Evolutionary conservation across 148 eudicot genomes (phyloP).

Genomic region (Rhododendron molle): DNA sequence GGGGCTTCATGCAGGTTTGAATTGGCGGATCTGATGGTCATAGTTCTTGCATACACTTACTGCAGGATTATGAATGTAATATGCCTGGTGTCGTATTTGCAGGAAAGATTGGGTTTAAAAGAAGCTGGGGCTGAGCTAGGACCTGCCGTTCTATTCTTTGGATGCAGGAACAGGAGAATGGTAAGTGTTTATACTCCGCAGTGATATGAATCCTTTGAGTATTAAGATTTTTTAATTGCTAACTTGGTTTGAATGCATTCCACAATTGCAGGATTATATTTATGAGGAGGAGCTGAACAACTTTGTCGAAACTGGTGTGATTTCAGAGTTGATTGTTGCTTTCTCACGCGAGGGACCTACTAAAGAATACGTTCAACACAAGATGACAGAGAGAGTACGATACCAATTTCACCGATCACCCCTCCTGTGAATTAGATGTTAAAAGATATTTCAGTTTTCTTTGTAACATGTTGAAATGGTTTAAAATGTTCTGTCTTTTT

Average conservation of each 20-base stretch:
- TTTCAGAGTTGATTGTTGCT: conserved; percentile 84
- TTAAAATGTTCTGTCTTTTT: background rate
- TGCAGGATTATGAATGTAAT: background rate
- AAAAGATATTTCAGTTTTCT: background rate
- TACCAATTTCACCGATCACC: background rate
- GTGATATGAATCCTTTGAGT: background rate
- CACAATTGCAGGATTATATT: conserved; percentile 63
- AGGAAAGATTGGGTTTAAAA: conserved; percentile 84
- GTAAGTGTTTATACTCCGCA: conserved; percentile 27
- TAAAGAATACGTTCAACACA: conserved; percentile 94
- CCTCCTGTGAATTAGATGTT: background rate
- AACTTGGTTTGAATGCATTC: background rate
- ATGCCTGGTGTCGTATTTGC: conserved; percentile 11
- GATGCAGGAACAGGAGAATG: conserved; percentile 81
- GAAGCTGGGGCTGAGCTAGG: conserved; percentile 90
- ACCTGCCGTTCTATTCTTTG: conserved; percentile 65
- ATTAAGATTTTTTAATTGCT: background rate
- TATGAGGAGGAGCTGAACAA: conserved; percentile 74
- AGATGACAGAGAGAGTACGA: conserved; percentile 74
- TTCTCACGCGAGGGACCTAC: conserved; percentile 93
- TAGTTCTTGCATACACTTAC: background rate
- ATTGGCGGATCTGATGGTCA: background rate
- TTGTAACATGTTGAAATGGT: background rate
- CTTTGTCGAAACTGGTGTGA: conserved; percentile 63
- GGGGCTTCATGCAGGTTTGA: conserved; percentile 94